Conservation (phyloP, 2,329 filamentous ascomycete genomes). For the Fonsecaea nubica region DNA sequence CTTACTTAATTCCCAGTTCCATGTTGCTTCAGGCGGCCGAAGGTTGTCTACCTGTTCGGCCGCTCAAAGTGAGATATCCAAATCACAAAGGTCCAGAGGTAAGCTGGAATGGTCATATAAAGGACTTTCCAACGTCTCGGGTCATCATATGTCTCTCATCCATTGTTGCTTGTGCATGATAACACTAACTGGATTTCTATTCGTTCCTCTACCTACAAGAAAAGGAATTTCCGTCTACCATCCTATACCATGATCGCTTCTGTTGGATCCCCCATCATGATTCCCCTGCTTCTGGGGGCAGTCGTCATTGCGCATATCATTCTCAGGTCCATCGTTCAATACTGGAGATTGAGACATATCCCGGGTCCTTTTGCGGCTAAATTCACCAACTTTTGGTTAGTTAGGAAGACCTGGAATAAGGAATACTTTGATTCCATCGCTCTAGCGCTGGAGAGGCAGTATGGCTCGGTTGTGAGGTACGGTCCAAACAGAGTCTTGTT, state of each 20-base stretch:
- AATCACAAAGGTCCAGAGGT: background rate
- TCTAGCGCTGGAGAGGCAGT: conserved; percentile 18
- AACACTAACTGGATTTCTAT: background rate
- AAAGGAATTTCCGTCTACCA: background rate
- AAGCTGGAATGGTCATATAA: background rate
- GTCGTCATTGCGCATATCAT: conserved; percentile 2
- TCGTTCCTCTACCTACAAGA: background rate
- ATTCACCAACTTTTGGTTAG: conserved; percentile 77
- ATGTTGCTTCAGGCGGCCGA: background rate
- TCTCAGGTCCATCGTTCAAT: conserved; percentile 5
- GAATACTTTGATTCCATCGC: conserved; percentile 13
- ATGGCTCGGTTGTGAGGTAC: conserved; percentile 30
- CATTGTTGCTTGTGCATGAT: too few species aligned
- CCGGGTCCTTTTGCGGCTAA: conserved; percentile 74
- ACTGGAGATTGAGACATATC: conserved; percentile 23
- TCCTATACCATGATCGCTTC: background rate
- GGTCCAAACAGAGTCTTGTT: conserved; percentile 29
- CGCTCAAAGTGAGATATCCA: background rate
- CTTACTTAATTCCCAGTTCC: background rate
- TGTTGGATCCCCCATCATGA: background rate
- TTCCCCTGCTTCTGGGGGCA: conserved; percentile 1
- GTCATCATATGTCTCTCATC: too few species aligned
- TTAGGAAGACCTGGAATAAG: conserved; percentile 44
- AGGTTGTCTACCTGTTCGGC: background rate
- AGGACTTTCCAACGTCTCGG: background rate